Base-by-base conservation (phyloP, 2,329 filamentous ascomycete genomes). In the Colletotrichum neosansevieriae region DNA sequence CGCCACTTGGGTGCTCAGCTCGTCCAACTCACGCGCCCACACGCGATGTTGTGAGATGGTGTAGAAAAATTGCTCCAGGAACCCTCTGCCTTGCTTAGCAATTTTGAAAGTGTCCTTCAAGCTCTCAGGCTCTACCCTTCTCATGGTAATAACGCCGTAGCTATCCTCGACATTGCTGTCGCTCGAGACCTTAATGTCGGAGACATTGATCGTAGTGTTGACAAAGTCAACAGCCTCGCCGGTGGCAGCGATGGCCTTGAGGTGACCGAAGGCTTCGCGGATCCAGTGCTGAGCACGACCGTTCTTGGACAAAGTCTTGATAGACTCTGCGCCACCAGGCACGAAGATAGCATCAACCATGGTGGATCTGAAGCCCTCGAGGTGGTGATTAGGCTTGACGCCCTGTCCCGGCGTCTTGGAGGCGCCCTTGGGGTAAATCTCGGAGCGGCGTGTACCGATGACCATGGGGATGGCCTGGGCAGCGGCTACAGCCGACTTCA, bases 261-360 rank as follows among this genome's bases (percentile, higher is more conserved):
- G 83, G 71, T 96, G 93, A 0, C 92, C 92, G 72, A 95, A 96
- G 0, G 92, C 91, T 77, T 96, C 93, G 2, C 91, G 86, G 4
- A 95, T 81, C 88, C 91, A 96, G 81, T 95, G 91, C 2, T 92
- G 75, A 0, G 91, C 91, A 17, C 92, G 89, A 0, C 93, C 92
- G 69, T 86, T 93, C 81, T 89, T 88, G 63, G 85, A 80, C 0
- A 96, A 85, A 0, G 88, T 88, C 59, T 86, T 81, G 50, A 92
- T 80, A 1, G 88, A 88, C 65, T 89, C 83, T 0, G 85, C 82
- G 1, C 93, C 93, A 1, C 92, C 92, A 1, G 92, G 92, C 3
- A 97, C 81, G 74, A 94, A 94, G 32, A 94, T 75, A 0, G 92
- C 90, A 75, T 96, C 93, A 71, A 95, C 95, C 84, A 96, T 89